Evolutionary conservation across 306 rosid genomes (phyloP).

Genomic region (Ormosia semicastrata): DNA sequence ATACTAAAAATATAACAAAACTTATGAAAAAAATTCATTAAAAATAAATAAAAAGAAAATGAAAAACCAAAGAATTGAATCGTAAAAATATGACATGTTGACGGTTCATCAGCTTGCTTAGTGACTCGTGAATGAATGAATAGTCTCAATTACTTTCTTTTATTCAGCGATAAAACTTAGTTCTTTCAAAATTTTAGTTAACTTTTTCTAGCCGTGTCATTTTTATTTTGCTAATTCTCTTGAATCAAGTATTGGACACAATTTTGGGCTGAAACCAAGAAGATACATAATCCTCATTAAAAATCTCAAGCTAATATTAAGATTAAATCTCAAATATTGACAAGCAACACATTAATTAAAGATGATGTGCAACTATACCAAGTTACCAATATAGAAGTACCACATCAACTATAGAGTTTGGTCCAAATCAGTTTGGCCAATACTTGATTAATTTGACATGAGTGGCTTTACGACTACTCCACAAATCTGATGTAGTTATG

Average conservation of each 20-base stretch:
- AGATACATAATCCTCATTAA: background rate
- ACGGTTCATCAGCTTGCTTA: too few relatives aligned
- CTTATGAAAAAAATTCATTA: too few relatives aligned
- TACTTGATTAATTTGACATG: constrained; percentile 12
- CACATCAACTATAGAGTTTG: background rate
- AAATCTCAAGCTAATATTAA: constrained; percentile 4
- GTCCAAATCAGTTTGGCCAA: constrained; percentile 10
- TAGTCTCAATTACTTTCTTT: too few relatives aligned
- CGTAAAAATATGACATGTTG: too few relatives aligned
- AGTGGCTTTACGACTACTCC: constrained; percentile 11
- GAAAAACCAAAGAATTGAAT: too few relatives aligned
- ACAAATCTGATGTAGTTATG: background rate
- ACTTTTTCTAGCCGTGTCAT: too few relatives aligned
- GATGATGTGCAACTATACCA: background rate
- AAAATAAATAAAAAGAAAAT: too few relatives aligned
- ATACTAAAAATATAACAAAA: too few relatives aligned
- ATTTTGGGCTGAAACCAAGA: background rate
- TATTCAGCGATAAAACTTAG: too few relatives aligned
- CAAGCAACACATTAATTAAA: background rate
- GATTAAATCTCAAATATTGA: background rate
- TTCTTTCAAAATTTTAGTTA: too few relatives aligned
- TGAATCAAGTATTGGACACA: background rate
- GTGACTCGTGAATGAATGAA: too few relatives aligned
- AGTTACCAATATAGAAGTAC: background rate
- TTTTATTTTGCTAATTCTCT: too few relatives aligned